A percentile compares a stretch with the other conserved stretches of the same genome.
These are phyloP conservation scores for Pichia inconspicua DNA, from an alignment of 1,139 yeast species.

Conservation along the genomic window DNA sequence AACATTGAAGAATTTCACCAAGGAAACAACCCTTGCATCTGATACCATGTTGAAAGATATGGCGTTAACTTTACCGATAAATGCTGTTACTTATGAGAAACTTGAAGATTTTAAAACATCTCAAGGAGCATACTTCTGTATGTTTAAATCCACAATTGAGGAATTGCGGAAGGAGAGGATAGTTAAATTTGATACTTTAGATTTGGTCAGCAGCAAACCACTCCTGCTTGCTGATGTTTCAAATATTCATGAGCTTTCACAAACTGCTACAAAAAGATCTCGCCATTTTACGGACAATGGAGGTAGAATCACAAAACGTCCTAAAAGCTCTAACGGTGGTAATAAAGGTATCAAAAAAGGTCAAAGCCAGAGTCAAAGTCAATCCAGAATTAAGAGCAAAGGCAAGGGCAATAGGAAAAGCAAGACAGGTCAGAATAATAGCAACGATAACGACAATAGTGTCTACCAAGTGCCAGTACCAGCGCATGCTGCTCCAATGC, in stretches of 20 bases:
- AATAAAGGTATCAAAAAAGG: neutral
- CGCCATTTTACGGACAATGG: neutral
- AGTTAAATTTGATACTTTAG: slow-evolving; percentile 7
- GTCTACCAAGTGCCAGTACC: neutral
- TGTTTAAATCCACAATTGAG: slow-evolving; percentile 40
- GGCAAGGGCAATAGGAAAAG: neutral
- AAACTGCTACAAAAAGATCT: neutral
- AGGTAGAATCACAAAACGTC: neutral
- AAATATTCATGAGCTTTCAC: neutral
- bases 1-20: slow-evolving; percentile 34
- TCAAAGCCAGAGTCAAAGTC: neutral
- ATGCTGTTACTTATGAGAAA: slow-evolving; percentile 41
- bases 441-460: neutral
- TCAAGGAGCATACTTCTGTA: slow-evolving; percentile 37
- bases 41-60: slow-evolving; percentile 47
- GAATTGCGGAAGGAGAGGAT: slow-evolving; percentile 23
- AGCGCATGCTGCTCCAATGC: neutral
- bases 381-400: neutral
- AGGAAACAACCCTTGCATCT: slow-evolving; percentile 38
- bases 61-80: slow-evolving; percentile 48
- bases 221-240: neutral
- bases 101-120: slow-evolving; percentile 35
- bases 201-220: neutral
- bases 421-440: neutral
- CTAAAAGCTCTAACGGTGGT: neutral